A percentile compares a stretch with the other conserved stretches of the same genome.
Evolutionary conservation across 306 rosid species (phyloP).

Genomic region (Fragaria iinumae): DNA sequence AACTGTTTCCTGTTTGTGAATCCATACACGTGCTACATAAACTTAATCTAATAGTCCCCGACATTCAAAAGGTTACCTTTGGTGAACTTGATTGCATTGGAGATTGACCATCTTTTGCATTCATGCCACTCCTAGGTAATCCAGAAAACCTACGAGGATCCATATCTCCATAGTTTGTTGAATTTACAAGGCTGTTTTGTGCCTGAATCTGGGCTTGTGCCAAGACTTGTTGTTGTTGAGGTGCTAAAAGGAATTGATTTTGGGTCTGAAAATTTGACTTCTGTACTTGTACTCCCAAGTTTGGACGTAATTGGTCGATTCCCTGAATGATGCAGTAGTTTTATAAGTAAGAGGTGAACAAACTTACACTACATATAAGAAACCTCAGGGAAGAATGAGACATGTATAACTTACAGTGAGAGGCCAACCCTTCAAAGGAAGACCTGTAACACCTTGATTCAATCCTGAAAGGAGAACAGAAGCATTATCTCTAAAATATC

Average conservation of each 20-base stretch:
- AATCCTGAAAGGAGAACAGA: slow-evolving; percentile 49
- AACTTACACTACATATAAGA: background rate
- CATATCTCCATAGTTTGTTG: slow-evolving; percentile 66
- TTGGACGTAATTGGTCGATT: slow-evolving; percentile 73
- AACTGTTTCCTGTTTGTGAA: background rate
- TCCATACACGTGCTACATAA: background rate
- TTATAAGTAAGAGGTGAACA: slow-evolving; percentile 1
- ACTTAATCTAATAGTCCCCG: background rate
- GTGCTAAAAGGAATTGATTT: slow-evolving; percentile 76
- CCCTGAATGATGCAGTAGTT: slow-evolving; percentile 50
- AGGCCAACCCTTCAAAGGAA: slow-evolving; percentile 97
- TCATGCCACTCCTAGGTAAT: slow-evolving; percentile 60
- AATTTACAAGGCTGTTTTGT: slow-evolving; percentile 63
- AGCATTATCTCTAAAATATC: slow-evolving; percentile 2
- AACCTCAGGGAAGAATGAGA: slow-evolving; percentile 12
- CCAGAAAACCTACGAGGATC: slow-evolving; percentile 80
- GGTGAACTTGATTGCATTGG: slow-evolving; percentile 87
- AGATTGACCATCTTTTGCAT: slow-evolving; percentile 76
- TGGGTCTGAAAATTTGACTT: slow-evolving; percentile 75
- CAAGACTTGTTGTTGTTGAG: slow-evolving; percentile 62
- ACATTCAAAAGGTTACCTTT: slow-evolving; percentile 43
- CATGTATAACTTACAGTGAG: slow-evolving; percentile 61
- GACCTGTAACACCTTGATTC: slow-evolving; percentile 70
- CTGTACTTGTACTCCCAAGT: slow-evolving; percentile 77
- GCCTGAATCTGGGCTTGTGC: slow-evolving; percentile 66